Conservation (phyloP, 2,329 filamentous ascomycete species). For the Cyphellophora europaea region DNA sequence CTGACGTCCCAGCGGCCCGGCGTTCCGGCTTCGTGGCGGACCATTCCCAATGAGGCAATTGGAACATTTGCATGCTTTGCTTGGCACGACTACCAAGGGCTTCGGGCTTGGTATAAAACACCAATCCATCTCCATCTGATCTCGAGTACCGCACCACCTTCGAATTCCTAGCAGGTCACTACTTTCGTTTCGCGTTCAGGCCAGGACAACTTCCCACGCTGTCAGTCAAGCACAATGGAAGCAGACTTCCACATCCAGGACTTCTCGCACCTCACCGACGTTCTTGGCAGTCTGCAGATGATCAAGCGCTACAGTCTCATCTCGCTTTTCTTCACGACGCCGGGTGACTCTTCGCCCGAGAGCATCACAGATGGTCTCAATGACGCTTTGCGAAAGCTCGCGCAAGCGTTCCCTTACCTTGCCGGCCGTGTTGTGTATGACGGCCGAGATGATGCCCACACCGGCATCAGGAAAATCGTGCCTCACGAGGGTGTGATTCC, state of each 20-base stretch:
- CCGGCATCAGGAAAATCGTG: constrained; percentile 32
- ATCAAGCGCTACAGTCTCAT: constrained; percentile 22
- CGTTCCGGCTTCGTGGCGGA: too few species aligned
- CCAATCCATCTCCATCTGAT: too few species aligned
- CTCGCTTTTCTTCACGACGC: constrained; percentile 29
- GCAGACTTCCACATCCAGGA: not conserved
- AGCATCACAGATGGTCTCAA: constrained; percentile 24
- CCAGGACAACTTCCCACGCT: too few species aligned
- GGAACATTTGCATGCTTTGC: too few species aligned
- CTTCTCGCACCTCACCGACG: constrained; percentile 1
- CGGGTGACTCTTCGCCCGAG: constrained; percentile 15
- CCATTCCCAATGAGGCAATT: too few species aligned
- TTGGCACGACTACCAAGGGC: too few species aligned
- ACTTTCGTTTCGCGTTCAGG: too few species aligned
- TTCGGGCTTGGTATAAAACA: too few species aligned
- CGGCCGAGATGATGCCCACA: constrained; percentile 18
- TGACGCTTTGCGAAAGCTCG: constrained; percentile 30
- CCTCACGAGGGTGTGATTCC: constrained; percentile 20
- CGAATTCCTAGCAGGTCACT: too few species aligned
- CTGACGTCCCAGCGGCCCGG: too few species aligned
- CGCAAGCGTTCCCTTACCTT: constrained; percentile 36
- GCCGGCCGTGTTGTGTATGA: constrained; percentile 36
- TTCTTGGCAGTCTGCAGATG: constrained; percentile 1
- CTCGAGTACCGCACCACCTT: too few species aligned
- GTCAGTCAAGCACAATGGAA: too few species aligned